Evolutionary conservation across 148 eudicot genomes (phyloP).

Genomic region (Chenopodium suecicum): DNA sequence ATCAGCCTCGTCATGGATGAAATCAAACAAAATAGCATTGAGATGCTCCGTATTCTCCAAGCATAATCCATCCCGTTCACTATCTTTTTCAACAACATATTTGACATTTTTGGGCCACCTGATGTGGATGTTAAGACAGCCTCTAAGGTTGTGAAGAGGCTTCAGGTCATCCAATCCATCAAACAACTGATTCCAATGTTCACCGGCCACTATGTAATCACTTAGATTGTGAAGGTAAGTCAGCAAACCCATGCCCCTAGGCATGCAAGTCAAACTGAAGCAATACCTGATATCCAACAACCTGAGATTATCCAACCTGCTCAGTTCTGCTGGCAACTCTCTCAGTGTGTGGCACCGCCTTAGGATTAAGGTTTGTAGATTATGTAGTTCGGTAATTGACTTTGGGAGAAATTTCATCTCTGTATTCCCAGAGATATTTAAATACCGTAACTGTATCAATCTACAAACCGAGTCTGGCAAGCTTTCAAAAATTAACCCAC

Average conservation of each 20-base stretch:
- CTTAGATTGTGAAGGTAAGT: not conserved
- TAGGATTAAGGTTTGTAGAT: not conserved
- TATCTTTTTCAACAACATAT: no score
- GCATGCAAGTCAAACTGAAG: not conserved
- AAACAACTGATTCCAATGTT: not conserved
- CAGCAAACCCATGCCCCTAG: not conserved
- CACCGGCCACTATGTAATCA: not conserved
- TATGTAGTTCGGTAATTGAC: not conserved
- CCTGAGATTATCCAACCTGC: not conserved
- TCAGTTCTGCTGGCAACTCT: not conserved
- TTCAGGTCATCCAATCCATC: not conserved
- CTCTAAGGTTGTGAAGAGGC: not conserved
- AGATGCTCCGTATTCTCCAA: not conserved
- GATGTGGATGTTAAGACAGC: not conserved
- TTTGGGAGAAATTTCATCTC: not conserved
- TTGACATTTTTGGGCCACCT: not conserved
- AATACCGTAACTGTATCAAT: not conserved
- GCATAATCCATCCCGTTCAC: not conserved
- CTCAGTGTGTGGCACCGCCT: not conserved
- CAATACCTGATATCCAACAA: not conserved
- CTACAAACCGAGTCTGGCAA: not conserved
- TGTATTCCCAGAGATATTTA: not conserved
- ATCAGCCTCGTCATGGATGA: not conserved
- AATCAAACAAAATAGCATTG: not conserved
- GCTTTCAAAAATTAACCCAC: not conserved